Evolutionary conservation across 2,329 filamentous ascomycete species (phyloP).

Genomic region (Talaromyces sp.): DNA sequence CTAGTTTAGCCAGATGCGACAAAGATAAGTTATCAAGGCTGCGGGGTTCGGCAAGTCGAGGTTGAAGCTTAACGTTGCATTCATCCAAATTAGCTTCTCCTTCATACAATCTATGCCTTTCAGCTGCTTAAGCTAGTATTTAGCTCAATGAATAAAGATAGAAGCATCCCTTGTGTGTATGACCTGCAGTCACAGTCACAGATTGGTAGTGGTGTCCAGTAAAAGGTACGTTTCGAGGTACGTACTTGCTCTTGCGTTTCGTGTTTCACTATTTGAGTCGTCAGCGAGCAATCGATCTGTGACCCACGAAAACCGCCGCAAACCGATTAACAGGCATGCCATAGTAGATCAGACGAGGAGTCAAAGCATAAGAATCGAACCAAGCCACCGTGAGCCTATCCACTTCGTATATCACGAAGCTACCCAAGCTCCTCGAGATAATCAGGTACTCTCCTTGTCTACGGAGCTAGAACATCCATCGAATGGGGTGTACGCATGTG

Average conservation of each 20-base stretch:
- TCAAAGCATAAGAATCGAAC: not conserved
- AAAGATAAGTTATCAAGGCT: conserved; percentile 4
- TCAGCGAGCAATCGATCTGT: not conserved
- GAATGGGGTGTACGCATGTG: not conserved
- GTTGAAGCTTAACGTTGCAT: conserved; percentile 5
- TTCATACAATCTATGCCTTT: not conserved
- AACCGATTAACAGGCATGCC: not conserved
- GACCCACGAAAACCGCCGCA: too few species aligned
- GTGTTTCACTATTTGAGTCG: not conserved
- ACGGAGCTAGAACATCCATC: not conserved
- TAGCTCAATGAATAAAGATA: not conserved
- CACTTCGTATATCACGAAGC: not conserved
- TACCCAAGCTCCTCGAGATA: not conserved
- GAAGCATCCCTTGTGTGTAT: not conserved
- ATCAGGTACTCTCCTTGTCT: not conserved
- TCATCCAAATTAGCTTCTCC: not conserved
- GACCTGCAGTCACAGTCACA: not conserved
- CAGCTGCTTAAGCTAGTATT: not conserved
- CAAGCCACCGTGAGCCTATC: not conserved
- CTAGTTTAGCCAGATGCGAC: not conserved
- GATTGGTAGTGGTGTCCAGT: not conserved
- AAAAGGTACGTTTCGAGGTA: too few species aligned
- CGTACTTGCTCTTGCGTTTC: not conserved
- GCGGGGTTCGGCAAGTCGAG: conserved; percentile 2
- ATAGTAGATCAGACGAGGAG: not conserved